Evolutionary conservation across 2,329 filamentous ascomycete genomes (phyloP), one percentile per base, ranked within the genome.

Genomic region (Xylariaceae sp.): DNA sequence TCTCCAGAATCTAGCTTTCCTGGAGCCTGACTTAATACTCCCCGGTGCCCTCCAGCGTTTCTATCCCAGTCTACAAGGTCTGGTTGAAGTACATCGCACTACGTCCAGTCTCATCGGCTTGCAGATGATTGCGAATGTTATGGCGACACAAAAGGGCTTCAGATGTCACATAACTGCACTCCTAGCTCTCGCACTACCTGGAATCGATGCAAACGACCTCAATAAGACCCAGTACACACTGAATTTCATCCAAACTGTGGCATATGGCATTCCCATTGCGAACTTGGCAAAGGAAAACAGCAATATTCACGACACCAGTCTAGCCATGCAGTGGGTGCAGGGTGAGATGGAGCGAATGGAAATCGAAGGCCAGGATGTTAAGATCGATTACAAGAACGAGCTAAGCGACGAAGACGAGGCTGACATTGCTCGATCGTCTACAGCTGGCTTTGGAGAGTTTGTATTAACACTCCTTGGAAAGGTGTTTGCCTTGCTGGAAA

Each of bases 11-110:
- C 78, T 99, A 56, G 89, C 94, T 1, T 97, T 89, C 69, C 80
- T 99, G 51, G 93, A 99, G 72, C 95, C 94, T 0, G 87, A 91
- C 67, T 79, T 97, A 67, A 93, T 99, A 60, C 80, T 99, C 1
- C 94, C 94, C 0, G 94, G 95, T 48, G 93, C 94, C 30, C 75
- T 99, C 59, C 94, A 99, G 74, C 85, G 94, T 62, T 97, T 99
- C 70, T 99, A 99, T 70, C 94, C 94, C 9, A 95, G 93, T 66
- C 86, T 99, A 74, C 94, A 99, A 74, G 95, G 95, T 0, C 79
- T 99, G 55, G 94, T 99, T 3, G 94, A 99, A 74, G 94, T 99
- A 2, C 94, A 99, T 76, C 86, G 94, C 56, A 99, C 94, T 1
- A 93, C 92, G 4, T 96, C 94, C 0, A 97, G 93, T 60, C 82